phyloP scores from a whole-genome alignment of 2,329 filamentous ascomycete species.

The Ilyonectria mors-panacis region DNA sequence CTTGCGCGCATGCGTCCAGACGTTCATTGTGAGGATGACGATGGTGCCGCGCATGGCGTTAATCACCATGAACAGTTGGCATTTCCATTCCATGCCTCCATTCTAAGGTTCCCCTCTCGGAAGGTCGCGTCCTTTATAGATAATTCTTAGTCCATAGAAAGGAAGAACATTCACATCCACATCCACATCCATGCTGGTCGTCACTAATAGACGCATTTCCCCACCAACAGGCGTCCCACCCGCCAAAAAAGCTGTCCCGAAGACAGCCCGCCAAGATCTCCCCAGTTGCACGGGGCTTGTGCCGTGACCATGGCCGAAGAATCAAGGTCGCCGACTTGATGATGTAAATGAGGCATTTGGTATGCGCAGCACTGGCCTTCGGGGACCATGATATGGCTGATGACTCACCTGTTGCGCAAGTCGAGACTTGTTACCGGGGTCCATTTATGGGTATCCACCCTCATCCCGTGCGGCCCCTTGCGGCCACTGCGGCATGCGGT shows the following conservation, averaged over 20 bases:
- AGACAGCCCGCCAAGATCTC: neutral
- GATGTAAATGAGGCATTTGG: conserved; percentile 9
- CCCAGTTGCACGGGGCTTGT: neutral
- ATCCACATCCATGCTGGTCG: neutral
- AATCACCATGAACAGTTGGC: neutral
- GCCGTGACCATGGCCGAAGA: neutral
- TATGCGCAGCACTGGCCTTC: neutral
- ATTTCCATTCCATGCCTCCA: neutral
- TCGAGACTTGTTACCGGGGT: neutral
- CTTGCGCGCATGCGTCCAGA: neutral
- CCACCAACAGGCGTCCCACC: neutral
- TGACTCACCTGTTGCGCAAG: conserved; percentile 14
- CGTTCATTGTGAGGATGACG: neutral
- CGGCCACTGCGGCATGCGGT: neutral
- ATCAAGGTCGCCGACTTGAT: conserved; percentile 11
- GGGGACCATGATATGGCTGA: neutral
- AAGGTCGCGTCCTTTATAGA: neutral
- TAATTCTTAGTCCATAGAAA: neutral
- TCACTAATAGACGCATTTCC: neutral
- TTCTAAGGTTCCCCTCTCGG: neutral
- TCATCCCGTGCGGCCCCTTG: neutral
- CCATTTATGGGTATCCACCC: neutral
- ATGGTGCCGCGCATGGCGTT: neutral
- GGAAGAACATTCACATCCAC: neutral
- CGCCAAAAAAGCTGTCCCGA: neutral